A percentile compares a stretch with the other conserved stretches of the same genome.
Evolutionary conservation across 371 early-diverging fungal species (phyloP).

Genomic region (Mortierella sp.): DNA sequence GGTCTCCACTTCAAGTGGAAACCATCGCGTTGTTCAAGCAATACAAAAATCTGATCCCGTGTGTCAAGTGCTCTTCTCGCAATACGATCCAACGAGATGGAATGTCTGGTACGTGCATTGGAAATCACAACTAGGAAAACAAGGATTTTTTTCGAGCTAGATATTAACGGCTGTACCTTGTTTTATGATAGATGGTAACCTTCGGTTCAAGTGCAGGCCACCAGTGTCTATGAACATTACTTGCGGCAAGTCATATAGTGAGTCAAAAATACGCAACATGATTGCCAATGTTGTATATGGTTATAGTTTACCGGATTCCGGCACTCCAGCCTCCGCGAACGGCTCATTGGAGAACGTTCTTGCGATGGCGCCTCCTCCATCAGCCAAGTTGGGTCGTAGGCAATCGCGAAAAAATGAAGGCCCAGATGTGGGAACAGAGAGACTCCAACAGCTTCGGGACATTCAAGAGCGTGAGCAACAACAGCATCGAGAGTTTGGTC

Average conservation of each 20-base stretch:
- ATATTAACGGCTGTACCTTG: neutral
- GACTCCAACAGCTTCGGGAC: neutral
- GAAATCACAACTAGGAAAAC: too few relatives aligned
- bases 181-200: slow-evolving; percentile 37
- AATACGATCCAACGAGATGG: slow-evolving; percentile 57
- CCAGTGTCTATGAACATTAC: slow-evolving; percentile 51
- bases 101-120: slow-evolving; percentile 55
- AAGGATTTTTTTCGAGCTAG: too few relatives aligned
- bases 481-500: neutral
- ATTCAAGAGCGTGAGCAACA: slow-evolving; percentile 9
- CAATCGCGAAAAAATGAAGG: slow-evolving; percentile 18
- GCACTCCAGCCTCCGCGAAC: slow-evolving; percentile 11
- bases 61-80: slow-evolving; percentile 50
- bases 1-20: slow-evolving; percentile 50
- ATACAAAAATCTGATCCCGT: slow-evolving; percentile 38
- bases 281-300: slow-evolving; percentile 49
- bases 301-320: slow-evolving; percentile 23
- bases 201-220: slow-evolving; percentile 54
- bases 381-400: slow-evolving; percentile 13
- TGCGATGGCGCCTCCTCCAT: slow-evolving; percentile 34
- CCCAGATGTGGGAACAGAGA: neutral
- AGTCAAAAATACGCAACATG: slow-evolving; percentile 54
- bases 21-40: slow-evolving; percentile 52
- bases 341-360: slow-evolving; percentile 32
- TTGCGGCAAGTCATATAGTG: slow-evolving; percentile 50